These are phyloP conservation scores for Tuctoria greenei DNA, from an alignment of 176 grass and related monocot genomes.

Conservation along the genomic window DNA sequence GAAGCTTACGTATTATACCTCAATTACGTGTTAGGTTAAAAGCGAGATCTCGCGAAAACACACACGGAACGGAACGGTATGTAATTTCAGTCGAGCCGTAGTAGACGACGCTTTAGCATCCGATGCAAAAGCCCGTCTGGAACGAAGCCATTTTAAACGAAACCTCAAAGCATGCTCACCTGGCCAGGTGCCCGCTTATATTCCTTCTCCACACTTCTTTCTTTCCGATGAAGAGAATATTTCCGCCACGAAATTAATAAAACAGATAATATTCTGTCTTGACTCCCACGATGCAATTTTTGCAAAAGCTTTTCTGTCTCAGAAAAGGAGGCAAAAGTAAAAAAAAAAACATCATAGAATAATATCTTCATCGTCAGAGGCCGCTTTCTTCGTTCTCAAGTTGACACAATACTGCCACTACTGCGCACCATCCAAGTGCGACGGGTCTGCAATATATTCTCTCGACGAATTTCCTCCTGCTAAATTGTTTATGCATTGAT, in stretches of 20 bases:
- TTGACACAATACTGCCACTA: slow-evolving; percentile 42
- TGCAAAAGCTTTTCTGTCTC: slow-evolving; percentile 52
- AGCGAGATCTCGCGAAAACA: not conserved
- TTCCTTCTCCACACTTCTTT: slow-evolving; percentile 25
- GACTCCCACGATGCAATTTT: slow-evolving; percentile 44
- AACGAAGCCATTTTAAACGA: slow-evolving; percentile 21
- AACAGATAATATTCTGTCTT: slow-evolving; percentile 31
- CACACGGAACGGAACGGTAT: not conserved
- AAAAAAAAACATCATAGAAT: slow-evolving; percentile 23
- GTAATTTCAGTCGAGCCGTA: slow-evolving; percentile 8
- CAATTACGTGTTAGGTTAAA: too few species aligned
- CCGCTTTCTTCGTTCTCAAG: slow-evolving; percentile 21
- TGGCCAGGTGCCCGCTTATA: slow-evolving; percentile 5
- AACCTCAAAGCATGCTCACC: slow-evolving; percentile 15
- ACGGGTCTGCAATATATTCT: slow-evolving; percentile 14
- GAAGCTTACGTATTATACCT: too few species aligned
- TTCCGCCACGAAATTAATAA: slow-evolving; percentile 8
- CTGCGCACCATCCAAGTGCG: slow-evolving; percentile 29
- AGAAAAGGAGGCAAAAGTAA: slow-evolving; percentile 40
- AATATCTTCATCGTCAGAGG: slow-evolving; percentile 9
- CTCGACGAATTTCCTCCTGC: slow-evolving; percentile 10
- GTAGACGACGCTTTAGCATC: slow-evolving; percentile 37
- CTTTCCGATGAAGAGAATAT: not conserved
- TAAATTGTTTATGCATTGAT: slow-evolving; percentile 29
- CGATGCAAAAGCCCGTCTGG: slow-evolving; percentile 47